These are phyloP conservation scores for Dioscorea dumetorum DNA, from an alignment of 106 monocot genomes.

Conservation along the genomic window DNA sequence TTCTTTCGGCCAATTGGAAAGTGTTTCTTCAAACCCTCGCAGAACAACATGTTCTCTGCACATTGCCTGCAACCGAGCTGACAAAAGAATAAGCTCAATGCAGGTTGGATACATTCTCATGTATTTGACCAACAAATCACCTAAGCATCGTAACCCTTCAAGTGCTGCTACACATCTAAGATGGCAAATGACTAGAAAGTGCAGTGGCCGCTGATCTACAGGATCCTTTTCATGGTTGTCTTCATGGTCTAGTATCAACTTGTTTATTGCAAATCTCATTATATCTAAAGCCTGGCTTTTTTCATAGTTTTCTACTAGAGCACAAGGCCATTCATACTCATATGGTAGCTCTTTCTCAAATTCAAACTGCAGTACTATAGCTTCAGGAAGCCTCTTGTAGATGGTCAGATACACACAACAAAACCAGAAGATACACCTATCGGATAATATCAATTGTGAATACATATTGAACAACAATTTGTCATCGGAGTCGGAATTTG, in stretches of 20 bases:
- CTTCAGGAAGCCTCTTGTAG: constrained; percentile 70
- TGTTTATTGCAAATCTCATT: constrained; percentile 32
- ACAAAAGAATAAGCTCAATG: constrained; percentile 51
- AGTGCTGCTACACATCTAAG: constrained; percentile 51
- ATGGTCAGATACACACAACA: constrained; percentile 54
- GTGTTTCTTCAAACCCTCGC: constrained; percentile 45
- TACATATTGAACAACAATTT: constrained; percentile 32
- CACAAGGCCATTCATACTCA: constrained; percentile 55
- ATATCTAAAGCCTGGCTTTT: constrained; percentile 34
- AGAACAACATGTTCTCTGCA: constrained; percentile 2
- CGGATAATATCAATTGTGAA: constrained; percentile 43
- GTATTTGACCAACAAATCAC: constrained; percentile 52
- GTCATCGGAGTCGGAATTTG: constrained; percentile 8
- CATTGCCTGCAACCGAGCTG: constrained; percentile 27
- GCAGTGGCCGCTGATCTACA: constrained; percentile 24
- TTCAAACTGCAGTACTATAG: constrained; percentile 45
- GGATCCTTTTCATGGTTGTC: constrained; percentile 13
- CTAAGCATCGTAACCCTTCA: constrained; percentile 27
- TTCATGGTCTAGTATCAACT: constrained; percentile 21
- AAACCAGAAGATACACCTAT: constrained; percentile 80
- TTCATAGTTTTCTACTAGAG: constrained; percentile 17
- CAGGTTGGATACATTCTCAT: constrained; percentile 55
- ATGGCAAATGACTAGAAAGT: constrained; percentile 62
- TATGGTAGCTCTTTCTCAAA: constrained; percentile 56
- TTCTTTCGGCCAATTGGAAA: constrained; percentile 57